Base-by-base conservation (phyloP, 345 rosid genomes). In the Hibiscus tridactylites region DNA sequence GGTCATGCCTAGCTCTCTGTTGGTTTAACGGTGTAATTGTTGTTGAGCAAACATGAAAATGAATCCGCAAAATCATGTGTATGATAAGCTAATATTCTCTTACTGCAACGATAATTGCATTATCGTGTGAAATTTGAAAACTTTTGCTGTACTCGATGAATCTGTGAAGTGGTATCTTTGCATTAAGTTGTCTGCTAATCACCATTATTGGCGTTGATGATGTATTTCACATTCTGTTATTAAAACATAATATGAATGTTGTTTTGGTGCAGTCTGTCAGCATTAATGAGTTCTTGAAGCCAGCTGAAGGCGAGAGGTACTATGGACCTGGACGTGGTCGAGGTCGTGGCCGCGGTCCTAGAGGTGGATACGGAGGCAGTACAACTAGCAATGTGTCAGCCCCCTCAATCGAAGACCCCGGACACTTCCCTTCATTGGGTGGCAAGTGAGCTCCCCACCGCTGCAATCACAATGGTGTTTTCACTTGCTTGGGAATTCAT, bases 211-310 rank as follows among this genome's bases (percentile, higher is more conserved):
- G 9, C 42, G n/a, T 8, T 37, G 11, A 24, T 44, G 17, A 21
- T 65, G 10, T 5, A 21, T 15, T 11, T 65, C 53, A 42, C 53
- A 44, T 42, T 42, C 46, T 42, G 3, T 42, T 1, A 9, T 64
- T 39, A 19, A 21, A 65, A 24, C 28, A 6, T 5, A 6, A 2
- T 1, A 10, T 26, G 16, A 44, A 28, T 42, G 26, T 19, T 37
- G 33, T 9, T 35, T 75, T n/a, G 29, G 49, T 79, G 75, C 70
- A 96, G 98, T 63, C 94, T 81, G 88, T 92, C 37, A 92, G 85
- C 88, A 96, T 96, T 69, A 96, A 83, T 62, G 98, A 92, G 81
- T 92, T 96, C 77, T 84, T 95, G 83, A 96, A 92, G 87, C 99
- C 99, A 63, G 93, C 91, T 60, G 98, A 87, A 33, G 95, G 97